Evolutionary conservation across 768 basidiomycete species (phyloP).

Genomic region (Amanita jacksonii): DNA sequence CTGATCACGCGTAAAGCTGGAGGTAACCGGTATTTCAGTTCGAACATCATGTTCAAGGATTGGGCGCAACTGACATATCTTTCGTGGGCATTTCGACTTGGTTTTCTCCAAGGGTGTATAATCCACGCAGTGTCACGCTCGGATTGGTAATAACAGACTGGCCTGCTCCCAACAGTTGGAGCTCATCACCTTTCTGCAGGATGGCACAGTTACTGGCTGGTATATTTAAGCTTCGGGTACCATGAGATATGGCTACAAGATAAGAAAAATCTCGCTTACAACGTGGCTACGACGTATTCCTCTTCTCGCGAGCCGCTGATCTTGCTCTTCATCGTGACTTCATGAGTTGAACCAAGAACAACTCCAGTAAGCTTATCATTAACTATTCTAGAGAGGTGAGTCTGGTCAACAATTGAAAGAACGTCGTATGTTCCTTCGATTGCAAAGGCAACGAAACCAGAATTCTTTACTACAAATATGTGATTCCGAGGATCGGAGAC

Average conservation of each 20-base stretch:
- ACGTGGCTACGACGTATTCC: conserved; percentile 72
- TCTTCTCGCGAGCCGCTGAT: conserved; percentile 32
- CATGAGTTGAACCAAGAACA: conserved; percentile 62
- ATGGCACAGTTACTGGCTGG: conserved; percentile 86
- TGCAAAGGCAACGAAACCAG: conserved; percentile 71
- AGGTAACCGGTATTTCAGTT: neutral
- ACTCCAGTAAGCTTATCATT: conserved; percentile 54
- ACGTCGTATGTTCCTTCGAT: conserved; percentile 73
- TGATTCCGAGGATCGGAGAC: conserved; percentile 73
- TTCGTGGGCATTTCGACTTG: conserved; percentile 85
- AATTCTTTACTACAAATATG: conserved; percentile 72
- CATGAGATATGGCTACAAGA: conserved; percentile 1
- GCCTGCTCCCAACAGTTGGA: conserved; percentile 70
- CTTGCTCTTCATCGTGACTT: conserved; percentile 68
- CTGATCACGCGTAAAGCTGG: conserved; percentile 76
- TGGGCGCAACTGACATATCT: conserved; percentile 48
- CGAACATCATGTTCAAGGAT: neutral
- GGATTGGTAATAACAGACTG: conserved; percentile 83
- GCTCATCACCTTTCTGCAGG: conserved; percentile 71
- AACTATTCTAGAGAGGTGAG: conserved; percentile 54
- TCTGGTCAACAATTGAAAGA: conserved; percentile 77
- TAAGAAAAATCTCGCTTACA: conserved; percentile 33
- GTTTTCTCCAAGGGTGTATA: conserved; percentile 77
- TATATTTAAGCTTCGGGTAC: conserved; percentile 52
- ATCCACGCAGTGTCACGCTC: conserved; percentile 68